Evolutionary conservation across 1,284 basidiomycete genomes (phyloP).

Genomic region (Golubevia pallescens): DNA sequence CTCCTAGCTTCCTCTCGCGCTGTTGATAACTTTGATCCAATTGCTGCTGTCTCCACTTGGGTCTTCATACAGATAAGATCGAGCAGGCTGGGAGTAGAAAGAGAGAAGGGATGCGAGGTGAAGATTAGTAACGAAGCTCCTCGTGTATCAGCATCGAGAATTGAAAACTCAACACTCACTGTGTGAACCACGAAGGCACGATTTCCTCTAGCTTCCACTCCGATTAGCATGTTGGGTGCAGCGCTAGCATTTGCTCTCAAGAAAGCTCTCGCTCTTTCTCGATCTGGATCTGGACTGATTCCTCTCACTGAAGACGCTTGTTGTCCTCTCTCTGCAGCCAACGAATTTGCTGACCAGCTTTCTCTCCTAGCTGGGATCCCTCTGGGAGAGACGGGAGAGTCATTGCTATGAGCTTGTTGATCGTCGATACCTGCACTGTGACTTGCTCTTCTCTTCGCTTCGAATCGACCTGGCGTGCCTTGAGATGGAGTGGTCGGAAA

Average conservation of each 20-base stretch:
- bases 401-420: not conserved
- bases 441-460: not conserved
- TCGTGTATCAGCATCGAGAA: not conserved
- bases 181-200: constrained; percentile 25
- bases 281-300: constrained; percentile 1
- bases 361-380: not conserved
- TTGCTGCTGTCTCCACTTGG: constrained; percentile 36
- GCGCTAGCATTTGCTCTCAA: not conserved
- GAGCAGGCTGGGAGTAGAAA: constrained; percentile 17
- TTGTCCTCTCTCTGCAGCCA: not conserved
- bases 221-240: constrained; percentile 35
- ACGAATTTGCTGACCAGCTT: constrained; percentile 4
- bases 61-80: constrained; percentile 41
- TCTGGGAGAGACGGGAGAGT: not conserved
- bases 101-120: not conserved
- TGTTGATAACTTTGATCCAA: constrained; percentile 35
- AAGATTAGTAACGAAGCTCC: not conserved
- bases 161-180: constrained; percentile 7
- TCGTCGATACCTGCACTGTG: not conserved
- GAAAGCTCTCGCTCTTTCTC: not conserved
- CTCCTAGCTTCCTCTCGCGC: constrained; percentile 2
- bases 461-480: not conserved
- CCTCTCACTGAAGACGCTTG: constrained; percentile 1
- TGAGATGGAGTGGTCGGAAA: not conserved
- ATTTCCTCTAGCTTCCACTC: constrained; percentile 27